Evolutionary conservation across 345 rosid genomes (phyloP).

Genomic region (Populus euphratica): DNA sequence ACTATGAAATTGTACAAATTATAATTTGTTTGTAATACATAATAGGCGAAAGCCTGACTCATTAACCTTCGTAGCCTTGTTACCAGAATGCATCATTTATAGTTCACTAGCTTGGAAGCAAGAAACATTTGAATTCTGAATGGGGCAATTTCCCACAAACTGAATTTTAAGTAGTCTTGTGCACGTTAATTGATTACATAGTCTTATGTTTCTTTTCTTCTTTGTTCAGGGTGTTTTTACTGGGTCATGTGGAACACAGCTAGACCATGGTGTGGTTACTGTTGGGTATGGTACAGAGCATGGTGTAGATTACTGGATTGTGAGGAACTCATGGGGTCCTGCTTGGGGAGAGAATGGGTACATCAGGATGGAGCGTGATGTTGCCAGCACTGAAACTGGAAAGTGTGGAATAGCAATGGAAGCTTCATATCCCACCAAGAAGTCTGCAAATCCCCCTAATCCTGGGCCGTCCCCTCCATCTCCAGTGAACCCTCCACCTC

Average conservation of each 20-base stretch:
- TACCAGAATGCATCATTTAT: background rate
- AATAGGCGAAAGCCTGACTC: background rate
- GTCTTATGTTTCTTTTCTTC: background rate
- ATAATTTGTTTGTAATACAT: background rate
- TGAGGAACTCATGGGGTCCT: slow-evolving; percentile 31
- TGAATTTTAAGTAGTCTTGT: background rate
- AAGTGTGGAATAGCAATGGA: slow-evolving; percentile 26
- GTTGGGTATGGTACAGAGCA: slow-evolving; percentile 28
- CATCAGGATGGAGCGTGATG: slow-evolving; percentile 29
- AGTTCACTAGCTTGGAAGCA: too few species aligned
- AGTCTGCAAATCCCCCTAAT: slow-evolving; percentile 25
- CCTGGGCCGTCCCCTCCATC: slow-evolving; percentile 31
- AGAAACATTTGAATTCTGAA: background rate
- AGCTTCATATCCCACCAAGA: slow-evolving; percentile 29
- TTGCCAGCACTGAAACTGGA: slow-evolving; percentile 16
- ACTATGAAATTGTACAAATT: background rate
- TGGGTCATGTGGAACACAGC: slow-evolving; percentile 18
- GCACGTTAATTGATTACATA: background rate
- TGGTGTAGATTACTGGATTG: slow-evolving; percentile 22
- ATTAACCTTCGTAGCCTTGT: background rate
- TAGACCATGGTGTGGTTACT: slow-evolving; percentile 28
- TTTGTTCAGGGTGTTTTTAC: slow-evolving; percentile 22
- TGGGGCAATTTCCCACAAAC: background rate
- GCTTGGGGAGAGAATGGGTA: slow-evolving; percentile 25
- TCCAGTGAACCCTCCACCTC: slow-evolving; percentile 30